Evolutionary conservation across 495 filamentous ascomycete species (phyloP), one percentile per base, ranked within the genome.

Genomic region (Elasticomyces elasticus): DNA sequence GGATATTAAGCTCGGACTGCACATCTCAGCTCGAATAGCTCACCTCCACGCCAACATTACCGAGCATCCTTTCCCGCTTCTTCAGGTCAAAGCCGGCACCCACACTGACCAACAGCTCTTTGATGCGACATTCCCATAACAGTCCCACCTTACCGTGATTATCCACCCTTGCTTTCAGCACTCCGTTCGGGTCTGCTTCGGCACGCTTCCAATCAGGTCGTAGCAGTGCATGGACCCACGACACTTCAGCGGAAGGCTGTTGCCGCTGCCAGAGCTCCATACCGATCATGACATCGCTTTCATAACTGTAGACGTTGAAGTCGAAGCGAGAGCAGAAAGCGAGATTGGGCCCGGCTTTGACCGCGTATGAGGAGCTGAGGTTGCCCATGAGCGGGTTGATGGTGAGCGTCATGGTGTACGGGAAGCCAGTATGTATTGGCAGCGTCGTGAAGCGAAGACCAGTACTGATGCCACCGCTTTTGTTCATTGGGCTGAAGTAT

Each of bases 291-390:
- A 95, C 78, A 33, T 94, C 89, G 65, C 87, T 94, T 71, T 97
- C 92, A 72, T 95, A 98, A 62, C 86, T 94, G 71, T 95, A 96
- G 47, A 95, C 88, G 65, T 98, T 98, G 67, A 97, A 98, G 58
- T 92, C 88, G 71, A 97, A 91, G 37, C 84, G 80, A 27, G 87
- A 89, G 54, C 89, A 91, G 43, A 98, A 79, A 0, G 88, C 82
- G 48, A 92, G 78, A 54, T 88, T 80, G 12, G 77, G 80, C 20
- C 85, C 84, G 5, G 91, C 92, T 60, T 85, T 81, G 12, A 95
- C 83, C 13, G 92, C 87, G 62, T 97, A 98, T 5, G 83, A 94
- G 25, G 87, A 84, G 40, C 84, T 89, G 48, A 97, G 72, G 54
- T 84, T 94, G 26, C 92, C 92, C 76, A 95, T 96, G 11, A 98